Base-by-base conservation (phyloP, 2,329 filamentous ascomycete species). In the Akanthomyces dipterigenus region DNA sequence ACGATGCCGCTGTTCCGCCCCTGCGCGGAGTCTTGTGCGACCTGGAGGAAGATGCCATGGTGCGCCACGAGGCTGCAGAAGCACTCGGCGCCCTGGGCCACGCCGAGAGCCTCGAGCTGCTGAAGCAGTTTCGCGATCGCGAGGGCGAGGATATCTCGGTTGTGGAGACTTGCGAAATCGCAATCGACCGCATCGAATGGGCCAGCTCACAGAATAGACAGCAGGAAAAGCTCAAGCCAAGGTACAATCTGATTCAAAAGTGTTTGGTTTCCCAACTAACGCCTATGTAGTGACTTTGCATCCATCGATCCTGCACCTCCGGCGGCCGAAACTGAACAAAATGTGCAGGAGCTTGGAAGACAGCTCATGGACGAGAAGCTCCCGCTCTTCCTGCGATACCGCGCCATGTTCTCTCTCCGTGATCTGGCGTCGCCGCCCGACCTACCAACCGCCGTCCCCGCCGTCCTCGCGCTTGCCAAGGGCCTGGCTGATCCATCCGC, bases 341-440 rank as follows among this genome's bases (percentile, higher is more conserved):
- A 86, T 3, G 90, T 96, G 54, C 80, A 88, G 38, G 86, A 90
- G 61, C 82, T 99, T 38, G 88, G 90, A 70, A 82, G 84, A 70
- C 86, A 84, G 26, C 81, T 99, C 59, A 86, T 98, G 75, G 88
- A 98, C 74, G 88, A 88, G 6, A 83, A 79, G 5, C 78, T 88
- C 54, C 90, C 92, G 26, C 84, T 99, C 14, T 99, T 99, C 80
- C 80, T 91, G 72, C 88, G 95, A 72, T 99, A 99, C 78, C 87
- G 95, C 70, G 93, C 95, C 73, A 99, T 99, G 95, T 99, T 99
- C 72, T 90, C 91, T 62, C 87, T 99, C 57, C 89, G 95, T 71
- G 95, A 99, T 75, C 87, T 99, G 57, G 92, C 93, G 24, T 97
- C 93, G 4, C 95, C 95, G 18, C 93, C 93, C 11, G 89, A 96